These are phyloP conservation scores for Lactarius indigo DNA, from an alignment of 768 basidiomycete species.

Conservation along the genomic window DNA sequence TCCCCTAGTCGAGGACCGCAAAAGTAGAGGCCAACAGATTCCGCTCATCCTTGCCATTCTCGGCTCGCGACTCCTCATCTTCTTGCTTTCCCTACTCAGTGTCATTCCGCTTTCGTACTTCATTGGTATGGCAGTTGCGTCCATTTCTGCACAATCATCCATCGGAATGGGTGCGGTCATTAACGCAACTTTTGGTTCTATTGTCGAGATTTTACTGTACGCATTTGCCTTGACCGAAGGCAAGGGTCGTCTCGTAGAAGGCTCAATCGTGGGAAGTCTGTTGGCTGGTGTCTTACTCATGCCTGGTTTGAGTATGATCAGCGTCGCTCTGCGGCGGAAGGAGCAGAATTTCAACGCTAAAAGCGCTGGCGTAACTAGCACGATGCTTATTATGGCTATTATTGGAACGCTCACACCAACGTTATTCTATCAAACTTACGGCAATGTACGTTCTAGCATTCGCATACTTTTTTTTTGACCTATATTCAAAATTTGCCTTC, in stretches of 20 bases:
- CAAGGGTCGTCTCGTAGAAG: slow-evolving; percentile 94
- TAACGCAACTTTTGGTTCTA: slow-evolving; percentile 98
- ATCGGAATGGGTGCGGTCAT: slow-evolving; percentile 99
- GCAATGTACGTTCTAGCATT: slow-evolving; percentile 63
- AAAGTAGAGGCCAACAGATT: slow-evolving; percentile 51
- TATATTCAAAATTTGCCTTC: slow-evolving; percentile 12
- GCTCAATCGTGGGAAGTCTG: slow-evolving; percentile 92
- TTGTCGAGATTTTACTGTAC: slow-evolving; percentile 96
- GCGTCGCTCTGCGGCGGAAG: slow-evolving; percentile 82
- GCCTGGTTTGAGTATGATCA: slow-evolving; percentile 96
- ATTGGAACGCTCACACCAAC: slow-evolving; percentile 95
- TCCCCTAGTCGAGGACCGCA: slow-evolving; percentile 59
- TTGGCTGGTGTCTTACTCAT: slow-evolving; percentile 94
- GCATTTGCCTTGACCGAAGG: slow-evolving; percentile 82
- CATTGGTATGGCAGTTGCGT: slow-evolving; percentile 99
- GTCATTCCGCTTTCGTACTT: slow-evolving; percentile 98
- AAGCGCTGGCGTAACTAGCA: slow-evolving; percentile 96
- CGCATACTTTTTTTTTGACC: slow-evolving; percentile 12
- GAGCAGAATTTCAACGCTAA: slow-evolving; percentile 99
- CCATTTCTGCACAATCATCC: slow-evolving; percentile 95
- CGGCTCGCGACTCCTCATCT: slow-evolving; percentile 74
- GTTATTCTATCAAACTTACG: slow-evolving; percentile 96
- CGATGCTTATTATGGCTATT: slow-evolving; percentile 99
- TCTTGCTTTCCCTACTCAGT: slow-evolving; percentile 77
- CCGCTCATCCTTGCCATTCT: slow-evolving; percentile 65